A percentile compares a stretch with the other conserved stretches of the same genome.
Conservation (phyloP, 1,139 yeast genomes). For the Geotrichum reessii region DNA sequence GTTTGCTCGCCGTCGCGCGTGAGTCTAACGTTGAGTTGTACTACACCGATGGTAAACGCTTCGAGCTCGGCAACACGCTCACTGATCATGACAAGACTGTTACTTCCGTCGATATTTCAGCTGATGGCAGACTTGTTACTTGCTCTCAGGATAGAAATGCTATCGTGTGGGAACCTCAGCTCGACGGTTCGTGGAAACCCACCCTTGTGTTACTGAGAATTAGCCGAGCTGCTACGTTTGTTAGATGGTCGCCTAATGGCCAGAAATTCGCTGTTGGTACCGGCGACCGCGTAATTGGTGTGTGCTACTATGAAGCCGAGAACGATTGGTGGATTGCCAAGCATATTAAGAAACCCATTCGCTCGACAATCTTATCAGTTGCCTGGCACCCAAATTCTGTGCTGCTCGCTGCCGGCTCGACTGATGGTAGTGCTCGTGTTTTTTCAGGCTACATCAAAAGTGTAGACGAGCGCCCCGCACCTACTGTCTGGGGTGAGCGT, state of each 20-base stretch:
- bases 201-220: conserved; percentile 89
- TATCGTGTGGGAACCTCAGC: conserved; percentile 81
- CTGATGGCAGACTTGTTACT: conserved; percentile 86
- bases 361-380: conserved; percentile 76
- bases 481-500: conserved; percentile 89
- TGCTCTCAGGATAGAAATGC: conserved; percentile 98
- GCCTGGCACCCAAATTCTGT: conserved; percentile 96
- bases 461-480: conserved; percentile 73
- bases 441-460: conserved; percentile 92
- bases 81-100: conserved; percentile 90
- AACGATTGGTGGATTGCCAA: conserved; percentile 99
- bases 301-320: conserved; percentile 91
- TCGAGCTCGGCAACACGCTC: conserved; percentile 54
- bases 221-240: conserved; percentile 89
- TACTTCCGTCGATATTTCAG: conserved; percentile 88
- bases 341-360: conserved; percentile 87
- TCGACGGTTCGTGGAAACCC: conserved; percentile 65
- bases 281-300: conserved; percentile 88
- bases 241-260: conserved; percentile 91
- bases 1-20: conserved; percentile 74
- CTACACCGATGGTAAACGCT: conserved; percentile 43
- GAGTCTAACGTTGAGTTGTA: conserved; percentile 72
- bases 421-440: conserved; percentile 92
- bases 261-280: conserved; percentile 95
- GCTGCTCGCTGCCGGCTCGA: conserved; percentile 82